These are phyloP conservation scores for Paraphoma sp. DNA, from an alignment of 2,329 filamentous ascomycete genomes.

Conservation along the genomic window DNA sequence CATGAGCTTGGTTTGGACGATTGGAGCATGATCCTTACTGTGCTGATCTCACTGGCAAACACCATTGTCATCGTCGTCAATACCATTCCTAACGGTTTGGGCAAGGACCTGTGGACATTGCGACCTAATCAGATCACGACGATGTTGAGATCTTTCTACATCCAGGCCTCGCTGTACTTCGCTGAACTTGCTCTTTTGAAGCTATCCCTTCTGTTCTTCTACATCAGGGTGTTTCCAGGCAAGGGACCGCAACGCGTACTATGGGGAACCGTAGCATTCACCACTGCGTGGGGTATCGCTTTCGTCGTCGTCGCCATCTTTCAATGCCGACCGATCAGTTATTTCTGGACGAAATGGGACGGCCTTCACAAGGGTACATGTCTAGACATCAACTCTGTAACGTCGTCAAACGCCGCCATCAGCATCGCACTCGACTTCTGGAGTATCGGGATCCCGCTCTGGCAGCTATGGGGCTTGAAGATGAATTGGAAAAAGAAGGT, in stretches of 20 bases:
- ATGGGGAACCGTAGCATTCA: conserved; percentile 34
- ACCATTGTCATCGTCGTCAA: conserved; percentile 35
- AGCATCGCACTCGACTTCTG: conserved; percentile 45
- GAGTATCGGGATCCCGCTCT: conserved; percentile 46
- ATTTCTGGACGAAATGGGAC: conserved; percentile 46
- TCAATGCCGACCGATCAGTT: conserved; percentile 45
- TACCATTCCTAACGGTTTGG: conserved; percentile 50
- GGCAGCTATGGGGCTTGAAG: conserved; percentile 41
- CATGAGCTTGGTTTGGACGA: conserved; percentile 50
- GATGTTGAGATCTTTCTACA: conserved; percentile 50
- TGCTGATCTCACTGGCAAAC: conserved; percentile 29
- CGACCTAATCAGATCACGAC: conserved; percentile 49
- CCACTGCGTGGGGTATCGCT: conserved; percentile 29
- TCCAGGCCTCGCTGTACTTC: conserved; percentile 46
- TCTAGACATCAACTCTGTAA: conserved; percentile 45
- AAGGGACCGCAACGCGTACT: conserved; percentile 26
- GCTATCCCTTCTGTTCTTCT: conserved; percentile 40
- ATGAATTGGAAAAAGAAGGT: conserved; percentile 49
- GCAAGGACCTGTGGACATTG: conserved; percentile 61
- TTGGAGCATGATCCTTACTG: conserved; percentile 34
- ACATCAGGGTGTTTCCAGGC: conserved; percentile 41
- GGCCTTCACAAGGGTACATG: conserved; percentile 38
- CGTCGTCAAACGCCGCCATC: conserved; percentile 39
- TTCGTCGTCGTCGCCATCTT: conserved; percentile 34
- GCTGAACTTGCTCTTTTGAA: conserved; percentile 36